These are phyloP conservation scores for Ustilago lituana DNA, from an alignment of 1,284 basidiomycete species.

Conservation along the genomic window DNA sequence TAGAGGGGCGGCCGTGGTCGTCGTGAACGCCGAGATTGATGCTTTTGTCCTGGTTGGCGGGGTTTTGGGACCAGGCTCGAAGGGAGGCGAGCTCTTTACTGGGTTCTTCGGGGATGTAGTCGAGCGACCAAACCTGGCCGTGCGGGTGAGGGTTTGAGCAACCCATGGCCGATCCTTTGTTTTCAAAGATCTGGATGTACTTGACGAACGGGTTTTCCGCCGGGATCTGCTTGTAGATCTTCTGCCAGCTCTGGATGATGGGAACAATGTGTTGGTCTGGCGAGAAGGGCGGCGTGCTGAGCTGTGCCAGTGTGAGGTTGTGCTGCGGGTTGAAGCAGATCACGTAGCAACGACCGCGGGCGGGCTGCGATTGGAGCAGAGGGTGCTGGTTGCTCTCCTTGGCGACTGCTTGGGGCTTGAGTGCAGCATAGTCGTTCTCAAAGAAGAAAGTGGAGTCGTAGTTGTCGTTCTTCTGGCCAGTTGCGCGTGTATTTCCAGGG, in stretches of 20 bases:
- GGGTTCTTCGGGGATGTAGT: slow-evolving; percentile 64
- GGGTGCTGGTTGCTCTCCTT: slow-evolving; percentile 42
- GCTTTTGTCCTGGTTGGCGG: slow-evolving; percentile 19
- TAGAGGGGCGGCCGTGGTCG: slow-evolving; percentile 74
- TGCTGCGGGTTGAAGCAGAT: slow-evolving; percentile 89
- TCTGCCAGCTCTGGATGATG: slow-evolving; percentile 80
- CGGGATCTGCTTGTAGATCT: slow-evolving; percentile 59
- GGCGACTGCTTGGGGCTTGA: slow-evolving; percentile 72
- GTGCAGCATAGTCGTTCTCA: slow-evolving; percentile 86
- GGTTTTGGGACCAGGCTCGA: slow-evolving; percentile 48
- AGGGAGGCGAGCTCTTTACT: slow-evolving; percentile 52
- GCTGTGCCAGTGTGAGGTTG: slow-evolving; percentile 85
- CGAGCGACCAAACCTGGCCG: slow-evolving; percentile 84
- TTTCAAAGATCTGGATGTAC: slow-evolving; percentile 73
- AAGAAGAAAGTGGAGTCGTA: slow-evolving; percentile 79
- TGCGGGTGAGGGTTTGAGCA: slow-evolving; percentile 96
- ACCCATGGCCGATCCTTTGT: slow-evolving; percentile 95
- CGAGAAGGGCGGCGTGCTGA: slow-evolving; percentile 69
- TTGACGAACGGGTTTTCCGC: slow-evolving; percentile 62
- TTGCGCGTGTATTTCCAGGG: slow-evolving; percentile 84
- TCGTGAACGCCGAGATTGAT: slow-evolving; percentile 71
- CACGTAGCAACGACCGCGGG: slow-evolving; percentile 87
- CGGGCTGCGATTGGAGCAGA: slow-evolving; percentile 77
- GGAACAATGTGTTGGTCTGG: slow-evolving; percentile 73
- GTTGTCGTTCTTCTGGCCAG: slow-evolving; percentile 76